Evolutionary conservation across 78 protist species (phyloP).

Genomic region (Chrysochromulina parva): DNA sequence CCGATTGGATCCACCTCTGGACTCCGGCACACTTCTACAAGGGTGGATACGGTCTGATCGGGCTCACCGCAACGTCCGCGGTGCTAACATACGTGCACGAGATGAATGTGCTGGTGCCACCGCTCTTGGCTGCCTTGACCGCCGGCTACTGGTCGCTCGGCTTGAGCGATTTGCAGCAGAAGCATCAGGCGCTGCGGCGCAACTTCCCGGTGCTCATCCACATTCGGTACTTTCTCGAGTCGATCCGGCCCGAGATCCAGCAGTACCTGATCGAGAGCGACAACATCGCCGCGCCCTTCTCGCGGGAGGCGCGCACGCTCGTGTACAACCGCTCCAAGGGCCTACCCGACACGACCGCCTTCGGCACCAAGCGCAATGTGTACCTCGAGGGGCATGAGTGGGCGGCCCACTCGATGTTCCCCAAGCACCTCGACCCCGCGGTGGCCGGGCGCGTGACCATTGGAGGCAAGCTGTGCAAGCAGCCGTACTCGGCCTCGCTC

Average conservation of each 20-base stretch:
- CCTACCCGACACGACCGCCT: background rate
- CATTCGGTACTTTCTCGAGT: constrained; percentile 5
- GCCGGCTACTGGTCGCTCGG: constrained; percentile 4
- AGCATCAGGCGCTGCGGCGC: background rate
- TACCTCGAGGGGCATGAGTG: constrained; percentile 10
- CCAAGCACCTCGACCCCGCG: background rate
- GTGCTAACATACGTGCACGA: background rate
- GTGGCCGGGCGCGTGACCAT: background rate
- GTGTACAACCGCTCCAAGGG: constrained; percentile 29
- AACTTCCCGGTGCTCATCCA: constrained; percentile 35
- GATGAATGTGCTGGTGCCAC: background rate
- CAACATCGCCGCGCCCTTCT: background rate
- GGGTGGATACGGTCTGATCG: background rate
- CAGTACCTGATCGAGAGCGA: constrained; percentile 39
- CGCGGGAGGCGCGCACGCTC: background rate
- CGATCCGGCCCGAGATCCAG: constrained; percentile 34
- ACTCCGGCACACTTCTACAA: background rate
- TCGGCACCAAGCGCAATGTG: constrained; percentile 20
- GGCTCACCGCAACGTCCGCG: background rate
- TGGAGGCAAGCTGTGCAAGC: background rate
- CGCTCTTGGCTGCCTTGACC: background rate
- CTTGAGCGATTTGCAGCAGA: background rate
- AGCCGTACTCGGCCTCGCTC: constrained; percentile 28
- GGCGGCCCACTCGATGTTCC: constrained; percentile 6
- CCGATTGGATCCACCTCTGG: background rate